Base-by-base conservation (phyloP, 148 eudicot species). In the Cornus florida region DNA sequence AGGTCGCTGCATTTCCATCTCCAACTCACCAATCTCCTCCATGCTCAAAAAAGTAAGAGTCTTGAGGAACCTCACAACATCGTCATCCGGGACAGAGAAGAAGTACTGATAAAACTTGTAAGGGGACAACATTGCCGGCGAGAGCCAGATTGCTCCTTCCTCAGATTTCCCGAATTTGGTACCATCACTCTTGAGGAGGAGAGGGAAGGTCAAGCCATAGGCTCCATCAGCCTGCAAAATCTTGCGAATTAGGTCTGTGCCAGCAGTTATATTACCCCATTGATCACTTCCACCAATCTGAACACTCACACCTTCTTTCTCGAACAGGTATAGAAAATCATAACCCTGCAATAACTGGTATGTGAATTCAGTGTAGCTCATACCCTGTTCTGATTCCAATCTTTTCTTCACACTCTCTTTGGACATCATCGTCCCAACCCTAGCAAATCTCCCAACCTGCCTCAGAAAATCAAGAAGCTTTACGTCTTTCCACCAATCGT, bases 271-370 rank as follows among this genome's bases (percentile, higher is more conserved):
- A 74, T 95, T 95, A 4, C 97, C 98, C 98, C 98, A 95, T 67
- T 95, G 98, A 79, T 95, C 98, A 82, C 97, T 92, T 3, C 98
- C 98, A 0, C 98, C 98, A 70, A 95, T 90, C 74, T 95, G 98
- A 66, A 91, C 96, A 72, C 65, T 84, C 35, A 95, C 90, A 7
- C 92, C 91, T 23, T 91, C 83, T 10, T 87, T 85, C 33, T 80
- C 70, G 50, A 82, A 93, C 57, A 95, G 81, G 81, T 90, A 83
- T 4, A 95, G 77, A 69, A 93, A 95, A 87, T 95, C 98, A 73
- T 91, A 95, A 2, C 94, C 98, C 79, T 95, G 97, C 48, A 95
- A 82, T 20, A 95, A 80, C 81, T 91, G 98, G 73, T 95, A 95
- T 19, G 93, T 93, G 73, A 93, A 93, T 70, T 95, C 97, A 22